Conservation (phyloP, 768 basidiomycete genomes). For the Neoboletus magnificus region DNA sequence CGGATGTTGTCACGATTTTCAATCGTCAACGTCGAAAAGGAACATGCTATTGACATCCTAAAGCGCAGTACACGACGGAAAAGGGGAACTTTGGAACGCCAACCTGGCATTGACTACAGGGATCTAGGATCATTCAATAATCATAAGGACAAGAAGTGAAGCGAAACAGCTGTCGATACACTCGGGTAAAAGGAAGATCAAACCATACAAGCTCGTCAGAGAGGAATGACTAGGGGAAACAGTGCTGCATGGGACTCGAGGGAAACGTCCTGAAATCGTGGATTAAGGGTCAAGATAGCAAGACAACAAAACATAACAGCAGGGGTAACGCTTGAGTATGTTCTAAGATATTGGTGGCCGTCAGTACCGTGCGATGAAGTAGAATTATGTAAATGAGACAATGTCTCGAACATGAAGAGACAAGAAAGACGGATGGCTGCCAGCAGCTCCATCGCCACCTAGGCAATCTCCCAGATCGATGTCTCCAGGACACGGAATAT, state of each 20-base stretch:
- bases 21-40: neutral
- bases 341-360: conserved; percentile 25
- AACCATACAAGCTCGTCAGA: conserved; percentile 6
- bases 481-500: conserved; percentile 80
- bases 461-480: conserved; percentile 70
- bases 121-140: conserved; percentile 9
- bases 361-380: conserved; percentile 9
- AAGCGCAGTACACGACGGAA: neutral
- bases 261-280: conserved; percentile 6
- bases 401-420: conserved; percentile 8
- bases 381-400: conserved; percentile 7
- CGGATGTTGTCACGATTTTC: neutral
- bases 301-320: conserved; percentile 20
- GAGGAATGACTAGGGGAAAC: conserved; percentile 13
- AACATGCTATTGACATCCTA: neutral
- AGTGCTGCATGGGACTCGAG: conserved; percentile 2
- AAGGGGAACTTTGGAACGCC: neutral
- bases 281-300: conserved; percentile 15
- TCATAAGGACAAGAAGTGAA: conserved; percentile 13
- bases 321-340: conserved; percentile 20
- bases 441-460: conserved; percentile 19
- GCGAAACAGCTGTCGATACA: conserved; percentile 28
- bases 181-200: conserved; percentile 6
- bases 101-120: conserved; percentile 1
- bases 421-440: conserved; percentile 7